phyloP scores from a whole-genome alignment of 2,329 filamentous ascomycete genomes.

The Sporothrix curviconia region DNA sequence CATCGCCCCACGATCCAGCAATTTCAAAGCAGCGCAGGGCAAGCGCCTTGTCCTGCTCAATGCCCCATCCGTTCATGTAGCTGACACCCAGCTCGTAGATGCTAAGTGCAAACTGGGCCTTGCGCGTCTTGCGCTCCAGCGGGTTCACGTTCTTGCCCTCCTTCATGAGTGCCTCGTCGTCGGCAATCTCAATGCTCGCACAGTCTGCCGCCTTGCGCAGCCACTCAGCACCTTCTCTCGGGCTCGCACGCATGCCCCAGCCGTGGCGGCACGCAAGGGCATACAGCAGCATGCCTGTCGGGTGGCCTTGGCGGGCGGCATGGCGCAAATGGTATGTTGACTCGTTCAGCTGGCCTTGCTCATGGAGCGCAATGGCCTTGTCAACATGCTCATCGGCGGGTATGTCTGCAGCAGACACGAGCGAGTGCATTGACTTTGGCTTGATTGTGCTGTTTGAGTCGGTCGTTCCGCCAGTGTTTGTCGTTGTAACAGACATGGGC shows the following conservation, averaged over 20 bases:
- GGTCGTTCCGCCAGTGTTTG: conserved; percentile 47
- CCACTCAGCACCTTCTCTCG: conserved; percentile 85
- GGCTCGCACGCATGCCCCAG: conserved; percentile 95
- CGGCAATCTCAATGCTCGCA: conserved; percentile 73
- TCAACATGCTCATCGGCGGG: conserved; percentile 82
- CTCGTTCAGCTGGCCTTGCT: conserved; percentile 79
- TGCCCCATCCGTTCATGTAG: conserved; percentile 98
- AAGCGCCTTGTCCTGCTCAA: conserved; percentile 81
- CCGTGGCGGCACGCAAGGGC: conserved; percentile 91
- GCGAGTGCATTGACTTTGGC: conserved; percentile 38
- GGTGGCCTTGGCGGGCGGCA: conserved; percentile 76
- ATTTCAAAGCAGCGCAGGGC: conserved; percentile 94
- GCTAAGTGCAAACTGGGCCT: conserved; percentile 88
- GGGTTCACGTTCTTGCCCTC: conserved; percentile 57
- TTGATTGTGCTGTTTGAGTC: conserved; percentile 51
- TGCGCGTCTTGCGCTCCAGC: conserved; percentile 70
- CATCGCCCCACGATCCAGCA: conserved; percentile 89
- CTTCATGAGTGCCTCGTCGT: conserved; percentile 64
- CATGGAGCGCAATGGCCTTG: conserved; percentile 85
- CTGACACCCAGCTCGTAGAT: conserved; percentile 95
- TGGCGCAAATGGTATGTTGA: conserved; percentile 93
- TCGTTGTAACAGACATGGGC: conserved; percentile 36
- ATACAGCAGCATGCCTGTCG: conserved; percentile 93
- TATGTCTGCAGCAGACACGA: conserved; percentile 58
- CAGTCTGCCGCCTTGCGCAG: conserved; percentile 83